Evolutionary conservation across 306 rosid species (phyloP).

Genomic region (Quercus wislizeni): DNA sequence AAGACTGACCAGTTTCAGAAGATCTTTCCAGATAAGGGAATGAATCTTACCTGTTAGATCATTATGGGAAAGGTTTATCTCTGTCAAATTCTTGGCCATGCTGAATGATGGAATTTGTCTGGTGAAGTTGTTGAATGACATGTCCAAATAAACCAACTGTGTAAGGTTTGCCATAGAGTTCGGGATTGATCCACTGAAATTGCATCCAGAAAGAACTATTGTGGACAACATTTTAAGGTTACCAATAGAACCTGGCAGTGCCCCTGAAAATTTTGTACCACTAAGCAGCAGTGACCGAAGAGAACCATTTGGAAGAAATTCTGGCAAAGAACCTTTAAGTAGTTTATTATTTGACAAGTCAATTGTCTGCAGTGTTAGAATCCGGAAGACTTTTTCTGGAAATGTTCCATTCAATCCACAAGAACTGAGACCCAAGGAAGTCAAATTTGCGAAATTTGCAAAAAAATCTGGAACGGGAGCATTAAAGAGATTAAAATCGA

Average conservation of each 20-base stretch:
- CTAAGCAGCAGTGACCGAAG: background rate
- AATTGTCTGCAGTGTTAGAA: constrained; percentile 18
- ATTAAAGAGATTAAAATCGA: constrained; percentile 15
- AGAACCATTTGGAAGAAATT: constrained; percentile 17
- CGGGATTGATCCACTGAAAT: constrained; percentile 31
- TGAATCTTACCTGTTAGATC: constrained; percentile 13
- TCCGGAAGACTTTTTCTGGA: constrained; percentile 24
- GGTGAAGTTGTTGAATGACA: constrained; percentile 28
- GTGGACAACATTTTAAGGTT: constrained; percentile 23
- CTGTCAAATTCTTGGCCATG: constrained; percentile 21
- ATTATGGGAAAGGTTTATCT: constrained; percentile 17
- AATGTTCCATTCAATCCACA: constrained; percentile 21
- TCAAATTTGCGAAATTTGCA: constrained; percentile 18
- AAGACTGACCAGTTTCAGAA: constrained; percentile 10
- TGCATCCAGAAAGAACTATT: constrained; percentile 26
- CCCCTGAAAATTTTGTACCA: constrained; percentile 27
- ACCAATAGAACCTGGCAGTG: constrained; percentile 15
- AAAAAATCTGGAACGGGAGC: constrained; percentile 24
- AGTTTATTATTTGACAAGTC: constrained; percentile 22
- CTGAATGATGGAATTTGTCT: constrained; percentile 38
- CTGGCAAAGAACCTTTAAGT: constrained; percentile 32
- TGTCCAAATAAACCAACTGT: constrained; percentile 27
- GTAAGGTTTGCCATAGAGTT: constrained; percentile 21
- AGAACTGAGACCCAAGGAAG: background rate
- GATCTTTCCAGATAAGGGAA: constrained; percentile 14